Evolutionary conservation across 1,139 yeast species (phyloP).

Genomic region (Lodderomyces pseudojiufengensis): DNA sequence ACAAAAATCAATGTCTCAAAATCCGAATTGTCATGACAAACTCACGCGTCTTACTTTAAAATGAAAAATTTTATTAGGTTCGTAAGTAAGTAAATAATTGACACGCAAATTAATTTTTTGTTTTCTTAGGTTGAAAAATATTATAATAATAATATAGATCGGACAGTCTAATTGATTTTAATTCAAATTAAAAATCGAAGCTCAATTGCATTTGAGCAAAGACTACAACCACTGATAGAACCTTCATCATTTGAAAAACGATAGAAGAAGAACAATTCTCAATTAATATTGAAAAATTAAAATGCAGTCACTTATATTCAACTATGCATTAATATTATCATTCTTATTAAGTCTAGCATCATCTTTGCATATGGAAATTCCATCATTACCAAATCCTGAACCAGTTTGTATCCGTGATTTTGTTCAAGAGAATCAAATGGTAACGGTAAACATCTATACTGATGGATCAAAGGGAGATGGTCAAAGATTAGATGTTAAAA

Average conservation of each 20-base stretch:
- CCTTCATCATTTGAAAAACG: too few species aligned
- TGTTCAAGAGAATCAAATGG: slow-evolving; percentile 77
- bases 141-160: background rate
- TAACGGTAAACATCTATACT: slow-evolving; percentile 74
- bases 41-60: too few species aligned
- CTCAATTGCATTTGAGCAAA: too few species aligned
- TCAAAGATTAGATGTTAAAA: slow-evolving; percentile 61
- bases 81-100: too few species aligned
- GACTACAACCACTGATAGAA: too few species aligned
- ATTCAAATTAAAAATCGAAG: too few species aligned
- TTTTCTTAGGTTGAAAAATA: background rate
- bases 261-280: too few species aligned
- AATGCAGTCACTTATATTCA: slow-evolving; percentile 5
- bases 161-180: too few species aligned
- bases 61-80: too few species aligned
- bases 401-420: slow-evolving; percentile 84
- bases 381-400: slow-evolving; percentile 32
- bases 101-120: too few species aligned
- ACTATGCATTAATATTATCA: slow-evolving; percentile 14
- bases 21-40: too few species aligned
- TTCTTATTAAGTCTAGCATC: slow-evolving; percentile 20
- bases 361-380: slow-evolving; percentile 41
- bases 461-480: slow-evolving; percentile 82
- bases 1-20: background rate
- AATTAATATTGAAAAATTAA: too few species aligned